Base-by-base conservation (phyloP, 495 filamentous ascomycete genomes). In the Collariella sp. region DNA sequence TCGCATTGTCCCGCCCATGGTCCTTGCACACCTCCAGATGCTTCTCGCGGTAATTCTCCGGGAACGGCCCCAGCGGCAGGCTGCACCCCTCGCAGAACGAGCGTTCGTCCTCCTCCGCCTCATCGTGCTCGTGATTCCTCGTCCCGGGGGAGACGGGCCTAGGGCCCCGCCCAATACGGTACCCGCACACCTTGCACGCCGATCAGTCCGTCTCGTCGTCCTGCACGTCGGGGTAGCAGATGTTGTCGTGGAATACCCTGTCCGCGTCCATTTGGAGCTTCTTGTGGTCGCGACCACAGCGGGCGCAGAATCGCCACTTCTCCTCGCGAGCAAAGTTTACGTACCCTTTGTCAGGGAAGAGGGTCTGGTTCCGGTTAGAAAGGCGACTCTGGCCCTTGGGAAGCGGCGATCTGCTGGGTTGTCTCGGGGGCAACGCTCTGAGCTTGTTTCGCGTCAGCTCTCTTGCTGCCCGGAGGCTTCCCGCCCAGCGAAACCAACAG, bases 241-340 rank as follows among this genome's bases (percentile, higher is more conserved):
- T 11, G 9, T 20, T 19, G 40, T 63, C 57, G 49, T 70, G 67
- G 12, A 57, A 44, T n/a, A 12, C 5, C 31, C 55, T 60, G 41
- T 70, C 67, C 10, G 23, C 16, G 0, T 9, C 9, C 4, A 48
- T 49, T 0, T 56, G 40, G 26, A 70, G 41, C 10, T 42, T 19
- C 0, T 1, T 3, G 43, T 62, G 61, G 29, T 69, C 35, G 13
- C 65, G 59, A 1, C 62, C 62, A 57, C 68, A 67, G 29, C 55
- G 54, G 22, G 63, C 15, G 26, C 67, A 69, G 33, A 53, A 62
- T 7, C 29, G 31, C 57, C 57, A 61, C 12, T 24, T 6, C 10
- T 7, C 12, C 22, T 57, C 46, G 31, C 51, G 35, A 12, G 39
- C 3, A 31, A 18, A 23, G 15, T 34, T 22, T 15, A 24, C 20